phyloP scores from a whole-genome alignment of 2,329 filamentous ascomycete genomes.

The Diaporthe ampelina region DNA sequence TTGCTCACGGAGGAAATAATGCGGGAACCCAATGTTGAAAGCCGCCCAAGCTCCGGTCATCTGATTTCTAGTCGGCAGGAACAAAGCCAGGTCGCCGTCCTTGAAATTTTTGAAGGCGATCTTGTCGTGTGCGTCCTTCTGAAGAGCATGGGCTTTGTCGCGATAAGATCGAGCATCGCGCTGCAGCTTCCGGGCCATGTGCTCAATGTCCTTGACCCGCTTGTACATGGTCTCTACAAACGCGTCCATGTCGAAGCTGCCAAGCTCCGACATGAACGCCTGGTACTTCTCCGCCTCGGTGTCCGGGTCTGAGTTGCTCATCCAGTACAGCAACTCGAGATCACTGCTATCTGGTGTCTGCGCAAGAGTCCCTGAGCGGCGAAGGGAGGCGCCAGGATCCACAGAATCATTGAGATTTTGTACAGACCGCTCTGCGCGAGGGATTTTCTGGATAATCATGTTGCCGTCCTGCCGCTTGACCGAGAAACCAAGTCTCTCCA shows the following conservation, averaged over 20 bases:
- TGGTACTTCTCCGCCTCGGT: conserved; percentile 81
- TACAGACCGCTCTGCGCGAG: conserved; percentile 70
- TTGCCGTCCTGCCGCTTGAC: conserved; percentile 79
- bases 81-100: conserved; percentile 93
- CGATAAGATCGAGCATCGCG: conserved; percentile 89
- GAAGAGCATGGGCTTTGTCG: conserved; percentile 84
- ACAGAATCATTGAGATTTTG: conserved; percentile 70
- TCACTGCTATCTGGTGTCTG: conserved; percentile 75
- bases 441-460: conserved; percentile 82
- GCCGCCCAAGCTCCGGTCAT: conserved; percentile 96
- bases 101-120: conserved; percentile 97
- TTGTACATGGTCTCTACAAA: conserved; percentile 90
- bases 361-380: conserved; percentile 66
- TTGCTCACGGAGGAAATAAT: conserved; percentile 96
- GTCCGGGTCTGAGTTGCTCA: conserved; percentile 75
- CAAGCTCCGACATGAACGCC: conserved; percentile 79
- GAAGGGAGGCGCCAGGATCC: conserved; percentile 67
- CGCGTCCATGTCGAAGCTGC: conserved; percentile 84
- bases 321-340: conserved; percentile 85
- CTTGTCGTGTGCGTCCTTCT: conserved; percentile 92
- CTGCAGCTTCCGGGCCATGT: conserved; percentile 92
- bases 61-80: conserved; percentile 94
- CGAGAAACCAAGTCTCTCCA: conserved; percentile 89
- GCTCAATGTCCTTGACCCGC: conserved; percentile 92
- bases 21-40: conserved; percentile 97